Conservation (phyloP, 345 rosid genomes). For the Aquilaria malaccensis region DNA sequence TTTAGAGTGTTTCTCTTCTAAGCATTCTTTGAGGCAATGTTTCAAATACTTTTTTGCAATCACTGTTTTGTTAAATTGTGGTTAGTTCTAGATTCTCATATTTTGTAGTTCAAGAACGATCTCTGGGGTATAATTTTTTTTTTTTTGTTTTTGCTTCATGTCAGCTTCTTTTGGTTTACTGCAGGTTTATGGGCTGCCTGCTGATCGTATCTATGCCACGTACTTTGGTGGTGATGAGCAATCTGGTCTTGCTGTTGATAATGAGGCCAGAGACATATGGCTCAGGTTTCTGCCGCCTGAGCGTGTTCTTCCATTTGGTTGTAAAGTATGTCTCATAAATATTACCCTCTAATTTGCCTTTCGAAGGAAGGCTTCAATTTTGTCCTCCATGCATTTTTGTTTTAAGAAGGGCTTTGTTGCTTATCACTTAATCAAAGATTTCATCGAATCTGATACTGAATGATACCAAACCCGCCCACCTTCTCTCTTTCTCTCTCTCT, state of each 20-base stretch:
- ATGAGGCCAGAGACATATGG: slow-evolving; percentile 86
- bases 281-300: slow-evolving; percentile 67
- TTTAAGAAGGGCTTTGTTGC: neutral
- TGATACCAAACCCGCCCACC: too few species aligned
- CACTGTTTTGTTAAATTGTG: neutral
- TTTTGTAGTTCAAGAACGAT: neutral
- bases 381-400: slow-evolving; percentile 1
- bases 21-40: neutral
- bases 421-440: too few species aligned
- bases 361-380: neutral
- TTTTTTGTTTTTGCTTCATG: neutral
- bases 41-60: neutral
- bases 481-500: too few species aligned
- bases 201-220: slow-evolving; percentile 82
- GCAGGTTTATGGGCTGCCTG: slow-evolving; percentile 72
- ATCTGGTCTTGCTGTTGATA: slow-evolving; percentile 82
- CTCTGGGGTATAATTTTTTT: neutral
- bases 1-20: too few species aligned
- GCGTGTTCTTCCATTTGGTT: slow-evolving; percentile 85
- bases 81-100: neutral
- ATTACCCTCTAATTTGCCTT: neutral
- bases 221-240: slow-evolving; percentile 97
- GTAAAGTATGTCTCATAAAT: slow-evolving; percentile 49
- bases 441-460: too few species aligned
- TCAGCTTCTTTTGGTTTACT: neutral